Conservation (phyloP, 2,329 filamentous ascomycete species). For the Polychaeton citri region DNA sequence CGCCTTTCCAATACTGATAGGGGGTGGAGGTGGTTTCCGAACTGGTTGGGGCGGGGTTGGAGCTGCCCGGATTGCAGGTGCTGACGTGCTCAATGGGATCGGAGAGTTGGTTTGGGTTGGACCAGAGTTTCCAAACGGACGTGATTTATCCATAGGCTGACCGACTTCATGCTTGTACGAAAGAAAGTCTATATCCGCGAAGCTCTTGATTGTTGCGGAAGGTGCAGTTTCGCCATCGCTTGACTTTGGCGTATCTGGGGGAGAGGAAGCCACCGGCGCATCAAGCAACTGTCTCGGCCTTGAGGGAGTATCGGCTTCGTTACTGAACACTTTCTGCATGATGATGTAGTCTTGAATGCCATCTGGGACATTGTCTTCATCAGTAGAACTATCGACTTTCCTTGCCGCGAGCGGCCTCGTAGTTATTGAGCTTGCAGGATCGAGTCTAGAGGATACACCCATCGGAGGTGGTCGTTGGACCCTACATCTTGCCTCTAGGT, state of each 20-base stretch:
- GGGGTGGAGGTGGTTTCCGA: constrained; percentile 21
- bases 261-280: constrained; percentile 13
- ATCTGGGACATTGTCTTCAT: no score
- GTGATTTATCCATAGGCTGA: not conserved
- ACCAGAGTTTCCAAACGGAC: not conserved
- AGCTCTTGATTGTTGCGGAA: not conserved
- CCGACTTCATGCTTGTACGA: not conserved
- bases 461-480: constrained; percentile 6
- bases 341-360: no score
- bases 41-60: constrained; percentile 15
- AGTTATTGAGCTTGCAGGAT: no score
- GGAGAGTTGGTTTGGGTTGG: not conserved
- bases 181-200: not conserved
- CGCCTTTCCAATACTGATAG: constrained; percentile 9
- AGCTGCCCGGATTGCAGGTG: not conserved
- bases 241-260: no score
- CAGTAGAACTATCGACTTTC: no score
- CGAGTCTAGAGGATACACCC: no score
- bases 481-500: constrained; percentile 27
- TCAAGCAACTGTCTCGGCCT: constrained; percentile 10
- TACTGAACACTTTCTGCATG: no score
- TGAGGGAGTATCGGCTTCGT: no score
- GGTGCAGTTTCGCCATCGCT: constrained; percentile 1
- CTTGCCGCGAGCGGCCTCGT: no score
- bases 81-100: not conserved